phyloP scores from a whole-genome alignment of 164 flowering plant species.

The Tinospora cordifolia region DNA sequence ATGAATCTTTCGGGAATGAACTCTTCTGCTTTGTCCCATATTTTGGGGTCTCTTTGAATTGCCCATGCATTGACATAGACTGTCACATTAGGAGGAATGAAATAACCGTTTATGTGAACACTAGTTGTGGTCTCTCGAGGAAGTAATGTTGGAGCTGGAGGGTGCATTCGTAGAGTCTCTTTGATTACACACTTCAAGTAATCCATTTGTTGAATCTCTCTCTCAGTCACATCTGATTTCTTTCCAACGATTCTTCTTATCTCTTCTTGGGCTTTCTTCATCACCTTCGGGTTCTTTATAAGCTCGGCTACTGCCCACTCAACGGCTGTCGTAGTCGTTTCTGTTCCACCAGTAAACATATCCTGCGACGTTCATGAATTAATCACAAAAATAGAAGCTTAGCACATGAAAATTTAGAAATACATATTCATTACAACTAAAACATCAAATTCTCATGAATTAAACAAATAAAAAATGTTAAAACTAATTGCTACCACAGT shows the following conservation, averaged over 20 bases:
- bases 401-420: too few relatives aligned
- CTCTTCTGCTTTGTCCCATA: conserved; percentile 14
- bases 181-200: conserved; percentile 12
- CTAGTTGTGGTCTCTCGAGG: background rate
- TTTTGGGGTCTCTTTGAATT: conserved; percentile 12
- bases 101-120: conserved; percentile 1
- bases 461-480: background rate
- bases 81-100: conserved; percentile 8
- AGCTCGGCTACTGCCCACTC: conserved; percentile 19
- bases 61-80: conserved; percentile 14
- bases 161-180: conserved; percentile 12
- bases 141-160: conserved; percentile 9
- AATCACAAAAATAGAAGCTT: too few relatives aligned
- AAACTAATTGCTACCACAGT: background rate
- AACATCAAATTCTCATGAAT: too few relatives aligned
- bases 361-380: conserved; percentile 2
- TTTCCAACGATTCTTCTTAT: conserved; percentile 13
- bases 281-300: conserved; percentile 7
- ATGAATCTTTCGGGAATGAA: conserved; percentile 15
- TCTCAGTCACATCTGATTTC: conserved; percentile 4
- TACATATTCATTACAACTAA: too few relatives aligned
- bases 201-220: conserved; percentile 12
- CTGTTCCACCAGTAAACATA: conserved; percentile 14
- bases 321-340: background rate
- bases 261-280: conserved; percentile 19